These are phyloP conservation scores for Aspergillus latus DNA, from an alignment of 2,329 filamentous ascomycete species.

Conservation along the genomic window DNA sequence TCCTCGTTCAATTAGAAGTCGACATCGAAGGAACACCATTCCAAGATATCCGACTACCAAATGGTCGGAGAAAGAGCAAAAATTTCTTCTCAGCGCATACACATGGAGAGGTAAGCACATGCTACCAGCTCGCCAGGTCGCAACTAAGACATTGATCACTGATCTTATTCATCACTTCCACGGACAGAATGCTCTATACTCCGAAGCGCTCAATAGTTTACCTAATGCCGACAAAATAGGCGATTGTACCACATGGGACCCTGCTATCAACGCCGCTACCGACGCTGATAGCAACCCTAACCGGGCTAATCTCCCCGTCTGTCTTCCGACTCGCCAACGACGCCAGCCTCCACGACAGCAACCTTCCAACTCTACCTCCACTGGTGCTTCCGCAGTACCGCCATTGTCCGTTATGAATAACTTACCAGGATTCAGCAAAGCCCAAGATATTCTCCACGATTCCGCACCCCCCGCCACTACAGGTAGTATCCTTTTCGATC, in stretches of 20 bases:
- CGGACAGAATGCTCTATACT: not conserved
- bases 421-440: slow-evolving; percentile 9
- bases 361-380: slow-evolving; percentile 7
- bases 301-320: slow-evolving; percentile 11
- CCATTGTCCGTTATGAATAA: not conserved
- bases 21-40: slow-evolving; percentile 68
- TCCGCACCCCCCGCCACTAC: not conserved
- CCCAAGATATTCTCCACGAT: slow-evolving; percentile 1
- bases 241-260: slow-evolving; percentile 6
- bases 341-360: slow-evolving; percentile 10
- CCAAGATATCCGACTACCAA: slow-evolving; percentile 20
- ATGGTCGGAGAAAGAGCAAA: slow-evolving; percentile 10
- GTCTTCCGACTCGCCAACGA: slow-evolving; percentile 30
- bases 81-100: not conserved
- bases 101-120: slow-evolving; percentile 13
- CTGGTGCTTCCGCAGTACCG: not conserved
- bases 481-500: slow-evolving; percentile 27
- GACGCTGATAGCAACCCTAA: not conserved
- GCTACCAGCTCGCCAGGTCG: no score
- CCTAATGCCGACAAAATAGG: not conserved
- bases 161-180: not conserved
- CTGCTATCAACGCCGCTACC: not conserved
- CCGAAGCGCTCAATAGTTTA: not conserved
- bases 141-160: not conserved
- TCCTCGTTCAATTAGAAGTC: slow-evolving; percentile 87